Percentiles rank a stretch among this genome's conserved stretches.
Evolutionary conservation across 305 asterid species (phyloP).

Genomic region (Ilex paraguariensis): DNA sequence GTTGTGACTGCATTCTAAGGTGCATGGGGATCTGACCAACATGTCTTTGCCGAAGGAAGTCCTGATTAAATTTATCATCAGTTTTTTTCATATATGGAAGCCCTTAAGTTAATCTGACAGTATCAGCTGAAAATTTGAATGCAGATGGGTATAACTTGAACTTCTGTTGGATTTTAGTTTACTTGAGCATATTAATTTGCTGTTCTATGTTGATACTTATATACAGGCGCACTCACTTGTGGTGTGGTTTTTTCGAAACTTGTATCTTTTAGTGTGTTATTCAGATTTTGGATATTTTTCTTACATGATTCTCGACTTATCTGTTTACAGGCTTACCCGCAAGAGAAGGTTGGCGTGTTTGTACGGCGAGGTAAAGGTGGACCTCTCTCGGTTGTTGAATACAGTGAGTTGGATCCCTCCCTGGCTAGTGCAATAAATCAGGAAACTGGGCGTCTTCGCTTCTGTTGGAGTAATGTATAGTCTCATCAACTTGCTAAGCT

Average conservation of each 20-base stretch:
- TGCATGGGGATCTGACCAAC: too few relatives aligned
- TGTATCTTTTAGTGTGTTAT: neutral
- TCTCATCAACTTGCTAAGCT: conserved; percentile 1
- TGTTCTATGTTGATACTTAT: neutral
- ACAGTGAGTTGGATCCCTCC: conserved; percentile 81
- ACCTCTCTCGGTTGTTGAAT: conserved; percentile 92
- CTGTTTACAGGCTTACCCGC: conserved; percentile 75
- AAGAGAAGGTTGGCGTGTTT: conserved; percentile 98
- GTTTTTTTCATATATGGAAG: neutral
- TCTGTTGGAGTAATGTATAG: conserved; percentile 94
- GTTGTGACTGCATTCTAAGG: too few relatives aligned
- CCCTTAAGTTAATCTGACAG: neutral
- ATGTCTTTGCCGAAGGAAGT: too few relatives aligned
- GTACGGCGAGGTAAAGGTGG: conserved; percentile 94
- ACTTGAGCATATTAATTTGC: neutral
- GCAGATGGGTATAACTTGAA: neutral
- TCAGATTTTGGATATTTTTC: neutral
- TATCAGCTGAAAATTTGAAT: neutral
- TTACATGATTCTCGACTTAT: neutral
- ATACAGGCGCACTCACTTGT: too few relatives aligned
- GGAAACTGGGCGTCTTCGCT: conserved; percentile 95
- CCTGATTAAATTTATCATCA: too few relatives aligned
- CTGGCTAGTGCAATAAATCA: conserved; percentile 74
- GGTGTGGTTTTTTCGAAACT: too few relatives aligned
- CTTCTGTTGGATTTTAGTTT: neutral